Evolutionary conservation across 495 filamentous ascomycete genomes (phyloP), one percentile per base, ranked within the genome.

Genomic region (Penicillium coffeae): DNA sequence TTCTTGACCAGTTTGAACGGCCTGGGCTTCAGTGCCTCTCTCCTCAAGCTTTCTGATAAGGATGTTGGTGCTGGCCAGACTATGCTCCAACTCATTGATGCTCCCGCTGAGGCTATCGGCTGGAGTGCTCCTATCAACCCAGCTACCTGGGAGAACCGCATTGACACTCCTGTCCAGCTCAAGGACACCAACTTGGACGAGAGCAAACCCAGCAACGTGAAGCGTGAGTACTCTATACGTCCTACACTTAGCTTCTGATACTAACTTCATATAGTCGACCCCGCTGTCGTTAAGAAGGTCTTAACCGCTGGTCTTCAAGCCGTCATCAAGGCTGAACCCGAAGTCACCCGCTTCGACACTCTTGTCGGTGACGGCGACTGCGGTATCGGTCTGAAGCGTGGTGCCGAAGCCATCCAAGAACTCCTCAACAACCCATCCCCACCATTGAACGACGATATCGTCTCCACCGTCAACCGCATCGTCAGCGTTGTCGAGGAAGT

Each of bases 321-420:
- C 36, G 64, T 97, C 37, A 86, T 96, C 50, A 75, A 71, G 0
- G 87, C 81, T 1, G 93, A 98, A 59, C 82, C 87, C 3, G 82
- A 90, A 46, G 79, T 97, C 21, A 96, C 94, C 7, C 83, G 77
- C 45, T 96, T 84, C 63, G 93, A 98, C 62, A 94, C 89, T 1
- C 80, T 95, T 20, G 90, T 96, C 41, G 93, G 93, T 40, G 93
- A 98, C 64, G 93, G 93, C 35, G 93, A 98, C 70, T 98, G 93
- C 65, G 93, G 93, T 1, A 84, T 90, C 21, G 90, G 90, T 0
- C 73, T 98, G 33, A 89, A 89, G 71, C 81, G 90, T 43, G 93
- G 93, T 18, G 93, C 93, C 25, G 89, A 96, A 76, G 89, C 88
- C 15, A 76, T 96, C 36, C 70, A 90, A 9, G 75, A 76, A 16